phyloP scores from a whole-genome alignment of 1,284 basidiomycete genomes.

The Papiliotrema nemorosa region DNA sequence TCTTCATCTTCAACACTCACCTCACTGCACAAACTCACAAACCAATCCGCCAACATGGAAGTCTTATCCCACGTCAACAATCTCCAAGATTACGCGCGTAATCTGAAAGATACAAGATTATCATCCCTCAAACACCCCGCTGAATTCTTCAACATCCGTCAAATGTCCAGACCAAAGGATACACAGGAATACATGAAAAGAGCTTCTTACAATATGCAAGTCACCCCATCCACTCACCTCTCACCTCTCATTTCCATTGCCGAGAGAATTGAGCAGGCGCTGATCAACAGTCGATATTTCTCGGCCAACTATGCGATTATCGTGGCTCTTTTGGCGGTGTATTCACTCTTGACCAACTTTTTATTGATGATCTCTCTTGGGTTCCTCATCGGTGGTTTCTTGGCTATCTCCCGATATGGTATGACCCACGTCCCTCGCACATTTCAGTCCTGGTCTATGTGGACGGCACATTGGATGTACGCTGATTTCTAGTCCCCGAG shows the following conservation, averaged over 20 bases:
- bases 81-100: constrained; percentile 68
- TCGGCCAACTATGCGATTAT: constrained; percentile 89
- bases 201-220: constrained; percentile 41
- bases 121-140: constrained; percentile 71
- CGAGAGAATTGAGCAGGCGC: neutral
- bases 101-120: constrained; percentile 78
- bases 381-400: constrained; percentile 89
- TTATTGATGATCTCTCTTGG: constrained; percentile 75
- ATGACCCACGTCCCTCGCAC: constrained; percentile 38
- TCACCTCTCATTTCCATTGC: neutral
- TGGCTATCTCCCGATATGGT: constrained; percentile 87
- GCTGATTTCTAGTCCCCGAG: constrained; percentile 35
- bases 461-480: neutral
- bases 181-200: constrained; percentile 54
- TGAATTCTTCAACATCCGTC: constrained; percentile 81
- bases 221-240: too few relatives aligned
- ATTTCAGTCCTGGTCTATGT: neutral
- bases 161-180: constrained; percentile 69
- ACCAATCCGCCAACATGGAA: constrained; percentile 26
- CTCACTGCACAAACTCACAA: constrained; percentile 4
- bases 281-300: constrained; percentile 61
- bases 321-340: constrained; percentile 75
- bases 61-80: constrained; percentile 47
- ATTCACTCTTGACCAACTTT: constrained; percentile 80
- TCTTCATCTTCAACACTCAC: neutral